Base-by-base conservation (phyloP, 768 basidiomycete genomes). In the Hygrophorus pudorinus region DNA sequence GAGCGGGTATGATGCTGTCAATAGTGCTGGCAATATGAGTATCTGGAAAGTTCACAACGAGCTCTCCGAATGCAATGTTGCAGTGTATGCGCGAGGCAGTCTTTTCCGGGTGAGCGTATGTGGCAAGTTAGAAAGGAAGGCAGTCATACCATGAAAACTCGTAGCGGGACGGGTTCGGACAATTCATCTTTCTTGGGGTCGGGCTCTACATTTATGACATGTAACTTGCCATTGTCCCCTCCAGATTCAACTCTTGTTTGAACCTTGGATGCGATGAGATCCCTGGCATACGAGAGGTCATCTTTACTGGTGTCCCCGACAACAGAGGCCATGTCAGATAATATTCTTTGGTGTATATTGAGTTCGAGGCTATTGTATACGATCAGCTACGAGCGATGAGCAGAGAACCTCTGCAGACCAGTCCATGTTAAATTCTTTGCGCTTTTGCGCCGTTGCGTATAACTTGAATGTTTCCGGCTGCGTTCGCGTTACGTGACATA, bases 31-130 rank as follows among this genome's bases (percentile, higher is more conserved):
- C 58, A 24, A 83, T 68, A 51, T 76, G 71, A 5, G 60, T 55
- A 31, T 77, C 65, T 0, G 81, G 70, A 48, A 81, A 73, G 55
- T 79, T 79, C 44, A 78, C 62, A 13, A 85, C 75, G 42, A 89
- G 70, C 55, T 89, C 80, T 30, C 83, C 86, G 51, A 89, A 91
- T 1, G 86, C 85, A 48, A 88, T 82, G 50, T 84, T 85, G 62
- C 81, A 85, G 51, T 86, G 84, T 11, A 80, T 76, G 44, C 78
- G 69, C 2, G 83, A 81, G 9, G 78, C 75, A 14, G 83, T 65
- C 88, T 91, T 47, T 18, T 11, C 48, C 37, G 24, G 31, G n/a
- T 38, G 38, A 35, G 41, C 38, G 16, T 27, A 45, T 40, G 18
- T n/a, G 31, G 41, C 18, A 16, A 35, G 31, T 1, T 14, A 18